These are phyloP conservation scores for Jasminum sambac DNA, from an alignment of 257 asterid genomes.

Conservation along the genomic window DNA sequence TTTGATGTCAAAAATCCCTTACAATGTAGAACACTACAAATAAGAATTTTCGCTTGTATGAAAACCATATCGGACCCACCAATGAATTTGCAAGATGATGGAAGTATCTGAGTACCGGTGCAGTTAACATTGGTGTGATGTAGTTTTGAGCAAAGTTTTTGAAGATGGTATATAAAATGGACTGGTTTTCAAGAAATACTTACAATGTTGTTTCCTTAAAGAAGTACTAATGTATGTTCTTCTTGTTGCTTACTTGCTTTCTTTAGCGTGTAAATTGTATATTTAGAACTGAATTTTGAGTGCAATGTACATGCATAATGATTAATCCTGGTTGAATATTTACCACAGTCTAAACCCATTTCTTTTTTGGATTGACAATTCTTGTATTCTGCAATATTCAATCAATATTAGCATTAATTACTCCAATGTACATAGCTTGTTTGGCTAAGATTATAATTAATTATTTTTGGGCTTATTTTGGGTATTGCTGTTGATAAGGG, in stretches of 20 bases:
- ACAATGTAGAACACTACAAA: too few species aligned
- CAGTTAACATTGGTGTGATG: too few species aligned
- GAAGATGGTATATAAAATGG: too few species aligned
- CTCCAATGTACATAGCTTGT: neutral
- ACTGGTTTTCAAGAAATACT: neutral
- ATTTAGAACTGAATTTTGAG: constrained; percentile 10
- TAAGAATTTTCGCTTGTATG: too few species aligned
- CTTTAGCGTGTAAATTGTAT: constrained; percentile 16
- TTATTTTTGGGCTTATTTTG: neutral
- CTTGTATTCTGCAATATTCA: constrained; percentile 2
- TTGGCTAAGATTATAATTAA: neutral
- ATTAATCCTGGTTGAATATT: constrained; percentile 5
- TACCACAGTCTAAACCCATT: constrained; percentile 8
- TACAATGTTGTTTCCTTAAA: constrained; percentile 26
- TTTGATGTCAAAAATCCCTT: too few species aligned
- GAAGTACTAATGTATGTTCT: constrained; percentile 25
- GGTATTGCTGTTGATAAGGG: neutral
- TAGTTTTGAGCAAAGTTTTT: too few species aligned
- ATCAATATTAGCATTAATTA: constrained; percentile 8
- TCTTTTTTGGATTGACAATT: constrained; percentile 1
- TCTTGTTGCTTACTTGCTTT: constrained; percentile 20
- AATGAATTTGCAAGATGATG: constrained; percentile 68
- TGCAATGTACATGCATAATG: constrained; percentile 3
- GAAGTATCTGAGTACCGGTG: constrained; percentile 50
- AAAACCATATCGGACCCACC: too few species aligned